Evolutionary conservation across 495 filamentous ascomycete species (phyloP), one percentile per base, ranked within the genome.

Genomic region (Bacidia rubella): DNA sequence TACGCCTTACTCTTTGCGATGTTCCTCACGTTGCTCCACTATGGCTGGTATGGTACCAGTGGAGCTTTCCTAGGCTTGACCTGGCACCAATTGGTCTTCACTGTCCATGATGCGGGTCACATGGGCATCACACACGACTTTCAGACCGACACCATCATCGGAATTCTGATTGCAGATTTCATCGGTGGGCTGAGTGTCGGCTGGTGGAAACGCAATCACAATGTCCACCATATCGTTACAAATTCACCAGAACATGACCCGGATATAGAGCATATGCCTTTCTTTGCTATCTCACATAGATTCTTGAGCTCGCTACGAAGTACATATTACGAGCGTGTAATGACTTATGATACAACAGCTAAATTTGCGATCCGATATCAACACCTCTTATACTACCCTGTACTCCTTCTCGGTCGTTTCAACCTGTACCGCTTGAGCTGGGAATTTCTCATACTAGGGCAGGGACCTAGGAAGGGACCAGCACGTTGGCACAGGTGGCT

Each of bases 191-290:
- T 98, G n/a, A 92, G 86, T 43, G 55, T 92, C 12, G 86, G 90
- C 10, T 98, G 92, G 92, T 98, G 92, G 92, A 98, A 98, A 66
- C 76, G 78, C 50, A 96, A 81, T 65, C 92, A 98, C 69, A 98
- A 98, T 66, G 92, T 98, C 23, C 92, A 98, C 64, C 92, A 98
- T 59, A 88, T 98, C 58, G 85, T 98, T 29, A 98, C 92, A 17
- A 98, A 98, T 67, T 84, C 83, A 45, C 87, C 92, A 22, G 92
- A 96, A 63, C 92, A 98, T 65, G 92, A 98, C 63, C 92, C 92
- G 1, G 92, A 98, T 65, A 98, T 96, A 55, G 81, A 98, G 66
- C 88, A 95, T 58, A 82, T 98, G 71, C 92, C 92, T 1, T 90
- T 97, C 70, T 86, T 98, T 63, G 92, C 92, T 56, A 74, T 96